Evolutionary conservation across 106 monocot genomes (phyloP), one percentile per base, ranked within the genome.

Genomic region (Dendrobium officinale): DNA sequence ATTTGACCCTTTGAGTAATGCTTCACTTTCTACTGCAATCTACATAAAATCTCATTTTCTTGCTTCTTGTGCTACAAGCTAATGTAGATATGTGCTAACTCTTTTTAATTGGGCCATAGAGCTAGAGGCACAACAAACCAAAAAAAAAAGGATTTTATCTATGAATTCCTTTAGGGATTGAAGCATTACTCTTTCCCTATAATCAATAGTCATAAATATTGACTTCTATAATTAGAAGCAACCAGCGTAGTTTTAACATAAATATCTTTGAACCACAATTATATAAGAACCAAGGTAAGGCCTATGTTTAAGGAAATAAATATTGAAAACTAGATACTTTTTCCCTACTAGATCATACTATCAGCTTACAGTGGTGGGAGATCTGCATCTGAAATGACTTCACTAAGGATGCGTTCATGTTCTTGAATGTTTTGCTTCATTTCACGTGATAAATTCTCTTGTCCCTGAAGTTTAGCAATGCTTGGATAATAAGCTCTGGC

Each of bases 321-420:
- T 1, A 61, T 61, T 61, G 4, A 22, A 22, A 61, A n/a, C 2
- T 22, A 61, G 61, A 61, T 61, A 61, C 4, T 61, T 22, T 61
- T 61, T 1, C 3, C 15, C 10, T 2, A 51, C 51, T 51, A 51
- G 61, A 61, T 61, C 61, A 33, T 70, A 37, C 37, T 11, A 29
- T 70, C 70, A 74, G 80, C 92, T 92, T 86, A 92, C 92, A 79
- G 41, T 66, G 45, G 41, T 75, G 92, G 87, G 64, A 92, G 86
- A 79, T 92, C 89, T 64, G 86, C 82, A 80, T 92, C 92, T 47
- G 84, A 82, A 77, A 88, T 84, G 40, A 89, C 87, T 66, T 89
- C 92, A 85, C 89, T 92, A 41, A 92, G 89, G 87, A 92, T 92
- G 43, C 77, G 72, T 75, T 92, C 92, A 88, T 89, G 92, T 42